Evolutionary conservation across 345 rosid genomes (phyloP).

Genomic region (Salix dunnii): DNA sequence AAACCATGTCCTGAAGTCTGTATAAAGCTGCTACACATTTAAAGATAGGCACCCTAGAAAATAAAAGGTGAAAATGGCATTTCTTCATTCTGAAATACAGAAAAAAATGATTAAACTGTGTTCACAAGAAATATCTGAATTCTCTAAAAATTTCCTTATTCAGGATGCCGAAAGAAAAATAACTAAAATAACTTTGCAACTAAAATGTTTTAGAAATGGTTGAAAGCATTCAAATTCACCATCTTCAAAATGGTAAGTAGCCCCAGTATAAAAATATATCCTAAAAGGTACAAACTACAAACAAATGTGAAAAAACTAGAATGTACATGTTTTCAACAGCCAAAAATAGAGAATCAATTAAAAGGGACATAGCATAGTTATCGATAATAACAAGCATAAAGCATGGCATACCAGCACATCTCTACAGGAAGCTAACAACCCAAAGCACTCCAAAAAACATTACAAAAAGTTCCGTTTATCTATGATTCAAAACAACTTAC

Average conservation of each 20-base stretch:
- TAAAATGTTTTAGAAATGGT: background rate
- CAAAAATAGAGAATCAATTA: background rate
- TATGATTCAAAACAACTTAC: constrained; percentile 20
- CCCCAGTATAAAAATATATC: background rate
- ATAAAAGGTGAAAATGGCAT: background rate
- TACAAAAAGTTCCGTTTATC: background rate
- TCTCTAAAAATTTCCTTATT: background rate
- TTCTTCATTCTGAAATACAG: background rate
- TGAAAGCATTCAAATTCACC: background rate
- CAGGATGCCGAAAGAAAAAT: background rate
- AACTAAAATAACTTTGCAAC: background rate
- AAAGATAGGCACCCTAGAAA: background rate
- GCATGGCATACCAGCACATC: background rate
- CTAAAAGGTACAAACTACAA: background rate
- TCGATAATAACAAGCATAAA: background rate
- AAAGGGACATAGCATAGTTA: background rate
- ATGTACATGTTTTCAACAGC: background rate
- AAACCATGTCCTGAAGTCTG: background rate
- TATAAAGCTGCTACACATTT: background rate
- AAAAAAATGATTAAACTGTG: background rate
- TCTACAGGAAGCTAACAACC: background rate
- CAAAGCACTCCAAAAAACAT: background rate
- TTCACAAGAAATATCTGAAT: background rate
- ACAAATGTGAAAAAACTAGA: background rate
- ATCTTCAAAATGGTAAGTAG: background rate